These are phyloP conservation scores for Martiniozyma asiatica DNA, from an alignment of 1,139 yeast genomes.

Conservation along the genomic window DNA sequence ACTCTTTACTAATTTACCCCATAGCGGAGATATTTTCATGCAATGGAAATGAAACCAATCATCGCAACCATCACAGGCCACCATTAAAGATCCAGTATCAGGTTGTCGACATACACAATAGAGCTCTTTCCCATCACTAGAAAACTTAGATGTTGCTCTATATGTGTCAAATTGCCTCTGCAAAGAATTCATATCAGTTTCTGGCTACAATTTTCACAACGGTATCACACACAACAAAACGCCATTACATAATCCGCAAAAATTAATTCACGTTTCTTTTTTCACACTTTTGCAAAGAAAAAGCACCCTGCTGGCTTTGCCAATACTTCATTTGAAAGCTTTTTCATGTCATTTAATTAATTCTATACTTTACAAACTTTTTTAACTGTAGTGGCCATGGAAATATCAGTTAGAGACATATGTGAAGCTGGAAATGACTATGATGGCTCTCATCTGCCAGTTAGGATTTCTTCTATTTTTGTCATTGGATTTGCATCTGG, in stretches of 20 bases:
- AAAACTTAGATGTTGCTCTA: conserved; percentile 31
- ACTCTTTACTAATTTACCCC: conserved; percentile 46
- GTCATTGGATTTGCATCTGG: conserved; percentile 49
- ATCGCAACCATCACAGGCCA: conserved; percentile 89
- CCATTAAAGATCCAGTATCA: conserved; percentile 76
- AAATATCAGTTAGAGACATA: too few relatives aligned
- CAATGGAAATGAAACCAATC: conserved; percentile 91
- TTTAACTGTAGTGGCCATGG: too few relatives aligned
- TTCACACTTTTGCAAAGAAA: too few relatives aligned
- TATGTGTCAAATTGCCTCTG: conserved; percentile 35
- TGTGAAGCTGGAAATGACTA: conserved; percentile 11
- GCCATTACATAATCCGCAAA: too few relatives aligned
- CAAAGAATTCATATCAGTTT: conserved; percentile 26
- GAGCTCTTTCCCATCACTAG: conserved; percentile 38
- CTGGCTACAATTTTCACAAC: too few relatives aligned
- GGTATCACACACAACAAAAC: too few relatives aligned
- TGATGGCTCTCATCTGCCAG: conserved; percentile 30
- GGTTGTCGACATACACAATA: conserved; percentile 73
- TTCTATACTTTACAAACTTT: too few relatives aligned
- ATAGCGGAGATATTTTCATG: conserved; percentile 44
- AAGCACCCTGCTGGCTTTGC: too few relatives aligned
- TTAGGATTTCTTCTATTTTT: conserved; percentile 61
- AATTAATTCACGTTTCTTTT: too few relatives aligned
- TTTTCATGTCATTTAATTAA: too few relatives aligned
- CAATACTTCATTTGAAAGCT: too few relatives aligned